These are phyloP conservation scores for Solanum hybrid DNA, from an alignment of 305 asterid genomes.

Conservation along the genomic window DNA sequence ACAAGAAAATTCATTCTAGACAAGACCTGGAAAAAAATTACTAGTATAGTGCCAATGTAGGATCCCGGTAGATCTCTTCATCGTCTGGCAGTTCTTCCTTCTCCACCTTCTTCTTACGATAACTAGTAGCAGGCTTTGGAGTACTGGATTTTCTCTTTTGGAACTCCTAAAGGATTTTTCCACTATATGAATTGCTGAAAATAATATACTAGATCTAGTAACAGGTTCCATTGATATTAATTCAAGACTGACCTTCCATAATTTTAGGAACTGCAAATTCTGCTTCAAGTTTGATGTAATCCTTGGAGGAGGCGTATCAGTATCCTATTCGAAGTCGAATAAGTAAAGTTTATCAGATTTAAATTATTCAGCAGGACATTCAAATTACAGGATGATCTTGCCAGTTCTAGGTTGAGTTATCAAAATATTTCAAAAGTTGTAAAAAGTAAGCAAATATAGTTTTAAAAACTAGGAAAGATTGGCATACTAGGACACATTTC, in stretches of 20 bases:
- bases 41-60: slow-evolving; percentile 71
- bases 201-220: neutral
- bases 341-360: neutral
- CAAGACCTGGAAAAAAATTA: slow-evolving; percentile 31
- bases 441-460: neutral
- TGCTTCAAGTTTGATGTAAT: slow-evolving; percentile 85
- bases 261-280: slow-evolving; percentile 65
- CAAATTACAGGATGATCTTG: neutral
- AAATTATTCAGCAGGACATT: slow-evolving; percentile 1
- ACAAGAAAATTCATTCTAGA: slow-evolving; percentile 4
- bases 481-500: neutral
- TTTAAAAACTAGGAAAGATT: neutral
- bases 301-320: slow-evolving; percentile 68
- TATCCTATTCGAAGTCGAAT: slow-evolving; percentile 32
- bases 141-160: slow-evolving; percentile 50
- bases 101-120: slow-evolving; percentile 74
- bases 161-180: slow-evolving; percentile 43
- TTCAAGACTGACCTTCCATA: slow-evolving; percentile 58
- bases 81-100: slow-evolving; percentile 81
- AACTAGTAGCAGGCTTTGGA: slow-evolving; percentile 78
- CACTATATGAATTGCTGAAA: slow-evolving; percentile 2
- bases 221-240: neutral
- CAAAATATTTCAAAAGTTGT: neutral
- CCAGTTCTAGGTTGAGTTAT: neutral
- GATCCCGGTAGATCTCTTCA: slow-evolving; percentile 65